Base-by-base conservation (phyloP, 345 rosid species). In the Raphanus sativus region DNA sequence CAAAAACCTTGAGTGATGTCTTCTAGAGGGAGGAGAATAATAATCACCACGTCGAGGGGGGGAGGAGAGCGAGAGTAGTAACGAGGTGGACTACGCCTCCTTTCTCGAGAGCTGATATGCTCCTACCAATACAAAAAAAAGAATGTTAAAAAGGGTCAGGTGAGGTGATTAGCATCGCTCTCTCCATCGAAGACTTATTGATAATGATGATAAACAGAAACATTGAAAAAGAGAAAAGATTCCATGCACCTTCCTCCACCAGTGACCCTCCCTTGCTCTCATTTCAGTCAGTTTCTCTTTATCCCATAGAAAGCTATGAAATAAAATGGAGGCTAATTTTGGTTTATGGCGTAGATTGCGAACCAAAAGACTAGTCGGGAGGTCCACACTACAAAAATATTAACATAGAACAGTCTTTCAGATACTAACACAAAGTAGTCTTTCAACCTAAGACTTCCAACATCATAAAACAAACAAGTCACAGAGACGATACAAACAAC, bases 211-310 rank as follows among this genome's bases (percentile, higher is more conserved):
- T 12, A 52, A 69, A 62, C 55, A 76, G 12, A 75, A 30, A 10
- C 1, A 42, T 0, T 33, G 15, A 6, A 73, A 33, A 61, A 15
- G 29, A 32, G 12, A 74, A 63, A 59, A 67, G 17, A n/a, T n/a
- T 32, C 33, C 10, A 30, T 3, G 67, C 32, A 80, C 80, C 79
- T 75, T 79, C 81, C 88, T 86, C 93, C 95, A 89, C 59, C 80
- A n/a, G n/a, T n/a, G n/a, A 24, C 86, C 87, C 83, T 93, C 98
- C 81, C 97, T 89, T 5, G 83, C 69, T 86, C 99, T 91, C 99
- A 96, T 96, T 80, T 96, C 98, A 74, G 83, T 6, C 10, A 98
- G 99, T 76, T 96, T 93, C 87, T 96, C n/a, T n/a, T n/a, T n/a
- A n/a, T n/a, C n/a, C n/a, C n/a, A n/a, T n/a, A n/a, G n/a, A n/a